Base-by-base conservation (phyloP, 2,329 filamentous ascomycete genomes). In the Zasmidium angulare region DNA sequence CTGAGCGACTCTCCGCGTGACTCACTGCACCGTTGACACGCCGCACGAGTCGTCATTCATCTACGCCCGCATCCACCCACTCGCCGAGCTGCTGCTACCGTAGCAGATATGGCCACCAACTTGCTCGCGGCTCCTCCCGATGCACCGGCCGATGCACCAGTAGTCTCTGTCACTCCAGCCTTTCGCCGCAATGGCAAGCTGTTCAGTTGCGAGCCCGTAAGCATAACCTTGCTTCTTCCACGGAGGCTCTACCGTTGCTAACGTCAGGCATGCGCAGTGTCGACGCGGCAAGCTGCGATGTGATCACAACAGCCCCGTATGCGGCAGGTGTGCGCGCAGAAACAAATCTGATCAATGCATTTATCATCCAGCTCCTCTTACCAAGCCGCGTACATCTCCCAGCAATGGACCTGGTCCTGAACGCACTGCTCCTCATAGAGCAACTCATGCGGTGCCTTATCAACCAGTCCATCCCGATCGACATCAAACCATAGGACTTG, bases 301-400 rank as follows among this genome's bases (percentile, higher is more conserved):
- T 48, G 72, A 73, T 55, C 72, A 74, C 50, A 63, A 49, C 46
- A 64, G 57, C 51, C 72, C 72, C 6, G 67, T 68, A 1, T 74
- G 72, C 61, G 70, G 69, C 2, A 60, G 71, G 50, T 74, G 72
- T 61, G 65, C 68, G 9, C 64, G 69, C 20, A 68, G 72, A 10
- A 66, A 66, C 46, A 71, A 70, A 56, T 59, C 63, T 2, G 69
- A 65, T 20, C 66, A 70, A 61, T 74, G 72, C 46, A 63, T 73
- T 36, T 74, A 74, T 52, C 72, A 74, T 57, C 72, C 72, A 17
- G 72, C 71, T 21, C 71, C 71, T 19, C 61, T 72, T 26, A 72
- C 68, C 7, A 70, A 67, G 50, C 60, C 63, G 46, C 58, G 63
- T 9, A 46, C 58, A 26, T 55, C 59, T 31, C 55, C 63, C 6